A percentile compares a stretch with the other conserved stretches of the same genome.
phyloP scores from a whole-genome alignment of 2,329 filamentous ascomycete species.

The Chaetomiaceae sp. region DNA sequence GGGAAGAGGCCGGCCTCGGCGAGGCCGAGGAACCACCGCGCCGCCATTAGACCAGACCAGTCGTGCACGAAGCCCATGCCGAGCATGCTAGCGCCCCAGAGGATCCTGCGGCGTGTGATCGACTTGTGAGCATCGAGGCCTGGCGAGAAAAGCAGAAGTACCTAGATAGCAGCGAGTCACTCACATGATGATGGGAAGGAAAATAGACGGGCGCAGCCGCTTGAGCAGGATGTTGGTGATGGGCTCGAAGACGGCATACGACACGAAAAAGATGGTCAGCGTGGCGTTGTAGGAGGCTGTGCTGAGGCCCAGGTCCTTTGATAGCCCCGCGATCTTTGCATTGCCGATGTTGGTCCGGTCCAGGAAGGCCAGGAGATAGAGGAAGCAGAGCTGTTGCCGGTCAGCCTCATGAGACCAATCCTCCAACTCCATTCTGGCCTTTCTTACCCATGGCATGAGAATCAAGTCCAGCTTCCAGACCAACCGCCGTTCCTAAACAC shows the following conservation, averaged over 20 bases:
- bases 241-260: constrained; percentile 73
- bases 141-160: not conserved
- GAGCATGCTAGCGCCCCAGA: constrained; percentile 64
- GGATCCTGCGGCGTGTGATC: constrained; percentile 37
- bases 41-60: constrained; percentile 59
- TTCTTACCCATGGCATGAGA: constrained; percentile 33
- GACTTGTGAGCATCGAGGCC: not conserved
- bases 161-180: constrained; percentile 25
- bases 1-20: constrained; percentile 72
- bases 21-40: constrained; percentile 65
- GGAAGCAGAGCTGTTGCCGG: constrained; percentile 52
- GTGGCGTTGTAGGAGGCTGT: constrained; percentile 64
- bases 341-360: constrained; percentile 72
- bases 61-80: constrained; percentile 61
- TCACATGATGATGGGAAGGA: constrained; percentile 76
- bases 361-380: constrained; percentile 70
- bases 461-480: constrained; percentile 29
- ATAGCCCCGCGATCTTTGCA: constrained; percentile 54
- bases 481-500: constrained; percentile 31
- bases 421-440: no score
- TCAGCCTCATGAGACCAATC: no score
- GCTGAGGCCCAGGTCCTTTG: constrained; percentile 54
- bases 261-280: constrained; percentile 80
- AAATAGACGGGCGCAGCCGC: constrained; percentile 65
- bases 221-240: constrained; percentile 78